phyloP scores from a whole-genome alignment of 768 basidiomycete genomes.

The Termitomyces sp. region DNA sequence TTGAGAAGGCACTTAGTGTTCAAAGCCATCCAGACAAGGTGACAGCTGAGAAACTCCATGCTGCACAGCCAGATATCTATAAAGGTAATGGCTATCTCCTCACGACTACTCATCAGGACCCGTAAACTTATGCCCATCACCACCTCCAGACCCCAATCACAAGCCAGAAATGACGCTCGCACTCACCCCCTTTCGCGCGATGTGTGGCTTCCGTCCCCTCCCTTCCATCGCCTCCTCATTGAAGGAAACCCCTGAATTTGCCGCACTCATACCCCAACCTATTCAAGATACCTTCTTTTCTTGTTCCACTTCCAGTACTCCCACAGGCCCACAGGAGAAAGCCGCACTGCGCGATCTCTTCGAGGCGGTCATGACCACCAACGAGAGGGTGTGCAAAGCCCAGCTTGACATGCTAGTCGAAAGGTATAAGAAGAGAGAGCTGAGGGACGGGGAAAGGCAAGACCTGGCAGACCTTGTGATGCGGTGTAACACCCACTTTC shows the following conservation, averaged over 20 bases:
- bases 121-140: conserved; percentile 5
- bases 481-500: conserved; percentile 66
- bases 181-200: conserved; percentile 80
- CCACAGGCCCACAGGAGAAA: conserved; percentile 44
- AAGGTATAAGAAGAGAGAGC: conserved; percentile 49
- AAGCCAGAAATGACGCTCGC: conserved; percentile 99
- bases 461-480: conserved; percentile 59
- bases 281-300: conserved; percentile 48
- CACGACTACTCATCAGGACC: not conserved
- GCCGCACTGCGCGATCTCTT: conserved; percentile 72
- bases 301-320: conserved; percentile 35
- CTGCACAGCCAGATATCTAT: conserved; percentile 74
- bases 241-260: conserved; percentile 66
- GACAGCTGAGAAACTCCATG: conserved; percentile 67
- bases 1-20: conserved; percentile 84
- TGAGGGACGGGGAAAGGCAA: conserved; percentile 32
- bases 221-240: conserved; percentile 64
- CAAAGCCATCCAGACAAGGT: conserved; percentile 89
- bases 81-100: conserved; percentile 54
- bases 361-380: conserved; percentile 79
- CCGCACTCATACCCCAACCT: conserved; percentile 55
- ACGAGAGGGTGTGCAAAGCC: conserved; percentile 39
- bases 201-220: conserved; percentile 92
- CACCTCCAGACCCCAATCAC: conserved; percentile 76
- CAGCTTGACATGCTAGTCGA: conserved; percentile 53